Evolutionary conservation across 495 filamentous ascomycete genomes (phyloP).

Genomic region (Neurospora sublineolata): DNA sequence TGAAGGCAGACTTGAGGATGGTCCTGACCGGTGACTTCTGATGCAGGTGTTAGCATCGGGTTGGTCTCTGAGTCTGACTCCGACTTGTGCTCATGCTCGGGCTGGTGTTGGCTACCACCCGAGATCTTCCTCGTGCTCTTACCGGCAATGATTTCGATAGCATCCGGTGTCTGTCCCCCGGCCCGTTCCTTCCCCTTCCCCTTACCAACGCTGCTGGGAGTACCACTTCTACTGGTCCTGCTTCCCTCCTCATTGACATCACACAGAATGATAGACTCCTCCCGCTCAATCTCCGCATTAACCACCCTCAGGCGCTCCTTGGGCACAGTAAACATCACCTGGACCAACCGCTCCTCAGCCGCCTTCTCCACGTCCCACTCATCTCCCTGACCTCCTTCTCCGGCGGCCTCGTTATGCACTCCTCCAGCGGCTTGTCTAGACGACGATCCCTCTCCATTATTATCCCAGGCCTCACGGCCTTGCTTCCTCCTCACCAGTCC

Average conservation of each 20-base stretch:
- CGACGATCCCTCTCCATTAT: not conserved
- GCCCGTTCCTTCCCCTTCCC: not conserved
- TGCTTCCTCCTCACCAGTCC: slow-evolving; percentile 27
- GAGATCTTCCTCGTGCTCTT: not conserved
- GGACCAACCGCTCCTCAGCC: slow-evolving; percentile 67
- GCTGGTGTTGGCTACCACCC: not conserved
- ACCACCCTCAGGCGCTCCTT: slow-evolving; percentile 76
- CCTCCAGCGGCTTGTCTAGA: not conserved
- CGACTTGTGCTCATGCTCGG: not conserved
- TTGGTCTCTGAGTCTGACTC: not conserved
- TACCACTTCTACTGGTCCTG: not conserved
- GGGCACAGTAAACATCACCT: slow-evolving; percentile 90
- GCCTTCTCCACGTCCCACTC: slow-evolving; percentile 89
- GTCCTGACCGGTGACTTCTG: not conserved
- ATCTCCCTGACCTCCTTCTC: slow-evolving; percentile 19
- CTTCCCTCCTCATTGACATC: not conserved
- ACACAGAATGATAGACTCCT: slow-evolving; percentile 13
- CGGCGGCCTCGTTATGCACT: not conserved
- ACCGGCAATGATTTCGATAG: not conserved
- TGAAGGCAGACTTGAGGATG: not conserved
- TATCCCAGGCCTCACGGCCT: slow-evolving; percentile 32
- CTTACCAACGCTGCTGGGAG: not conserved
- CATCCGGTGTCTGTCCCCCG: not conserved
- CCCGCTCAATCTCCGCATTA: slow-evolving; percentile 50
- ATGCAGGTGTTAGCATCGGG: not conserved